A percentile compares a stretch with the other conserved stretches of the same genome.
Conservation (phyloP, 176 grass and related monocot species). For the Raddia distichophylla region DNA sequence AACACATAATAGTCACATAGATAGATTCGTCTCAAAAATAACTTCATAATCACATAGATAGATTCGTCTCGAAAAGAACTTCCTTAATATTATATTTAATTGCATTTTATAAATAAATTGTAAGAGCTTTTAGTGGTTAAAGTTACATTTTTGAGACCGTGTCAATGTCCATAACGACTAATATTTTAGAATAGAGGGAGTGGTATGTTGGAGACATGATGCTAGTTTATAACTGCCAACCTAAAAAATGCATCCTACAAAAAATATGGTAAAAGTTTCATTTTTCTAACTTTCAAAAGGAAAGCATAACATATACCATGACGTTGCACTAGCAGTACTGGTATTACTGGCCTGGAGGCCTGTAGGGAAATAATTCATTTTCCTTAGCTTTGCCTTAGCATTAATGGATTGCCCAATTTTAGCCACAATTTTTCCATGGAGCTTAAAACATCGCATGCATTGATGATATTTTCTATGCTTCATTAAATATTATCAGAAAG, state of each 20-base stretch:
- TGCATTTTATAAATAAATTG: too few species aligned
- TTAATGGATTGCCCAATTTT: neutral
- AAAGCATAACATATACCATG: neutral
- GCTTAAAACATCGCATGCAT: neutral
- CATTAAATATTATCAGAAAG: neutral
- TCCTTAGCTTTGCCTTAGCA: neutral
- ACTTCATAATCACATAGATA: too few species aligned
- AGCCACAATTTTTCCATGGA: neutral
- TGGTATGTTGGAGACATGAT: neutral
- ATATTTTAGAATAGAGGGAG: too few species aligned
- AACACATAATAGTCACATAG: too few species aligned
- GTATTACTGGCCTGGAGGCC: neutral
- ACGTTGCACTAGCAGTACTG: slow-evolving; percentile 1
- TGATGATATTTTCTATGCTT: neutral
- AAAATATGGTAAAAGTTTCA: neutral
- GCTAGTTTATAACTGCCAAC: neutral
- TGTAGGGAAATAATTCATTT: neutral
- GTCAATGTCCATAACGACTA: too few species aligned
- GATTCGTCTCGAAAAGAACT: too few species aligned
- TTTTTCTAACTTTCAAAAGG: neutral
- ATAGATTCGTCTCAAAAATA: too few species aligned
- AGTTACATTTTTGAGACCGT: too few species aligned
- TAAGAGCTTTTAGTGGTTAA: too few species aligned
- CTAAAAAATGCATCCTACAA: neutral
- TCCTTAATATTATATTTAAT: too few species aligned